These are phyloP conservation scores for Rosa persica DNA, from an alignment of 306 rosid genomes.

Conservation along the genomic window DNA sequence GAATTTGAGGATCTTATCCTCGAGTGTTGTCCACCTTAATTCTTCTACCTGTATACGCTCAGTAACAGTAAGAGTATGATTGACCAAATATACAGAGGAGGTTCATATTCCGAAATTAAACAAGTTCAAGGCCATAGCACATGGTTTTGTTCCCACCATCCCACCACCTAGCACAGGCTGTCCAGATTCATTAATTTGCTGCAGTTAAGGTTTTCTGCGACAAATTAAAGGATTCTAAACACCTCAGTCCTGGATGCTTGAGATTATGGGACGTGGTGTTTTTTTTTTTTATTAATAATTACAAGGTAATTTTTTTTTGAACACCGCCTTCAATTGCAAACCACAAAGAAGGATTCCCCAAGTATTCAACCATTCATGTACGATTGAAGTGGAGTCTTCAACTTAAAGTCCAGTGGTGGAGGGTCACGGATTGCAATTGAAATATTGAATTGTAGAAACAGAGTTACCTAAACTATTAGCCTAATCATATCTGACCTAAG, in stretches of 20 bases:
- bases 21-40: not conserved
- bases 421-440: not conserved
- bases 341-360: not conserved
- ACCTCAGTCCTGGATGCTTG: not conserved
- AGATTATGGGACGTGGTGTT: not conserved
- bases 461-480: not conserved
- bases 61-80: not conserved
- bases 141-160: constrained; percentile 15
- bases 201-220: constrained; percentile 5
- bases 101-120: not conserved
- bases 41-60: not conserved
- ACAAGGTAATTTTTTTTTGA: too few species aligned
- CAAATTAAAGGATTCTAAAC: not conserved
- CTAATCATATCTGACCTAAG: not conserved
- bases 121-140: not conserved
- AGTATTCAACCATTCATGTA: not conserved
- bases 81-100: not conserved
- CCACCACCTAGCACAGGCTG: not conserved
- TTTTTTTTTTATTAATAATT: too few species aligned
- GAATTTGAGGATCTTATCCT: constrained; percentile 16
- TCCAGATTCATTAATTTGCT: constrained; percentile 5
- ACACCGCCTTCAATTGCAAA: too few species aligned
- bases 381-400: not conserved
- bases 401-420: not conserved
- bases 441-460: not conserved